Conservation (phyloP, 768 basidiomycete genomes). For the Cantharellus anzutake region DNA sequence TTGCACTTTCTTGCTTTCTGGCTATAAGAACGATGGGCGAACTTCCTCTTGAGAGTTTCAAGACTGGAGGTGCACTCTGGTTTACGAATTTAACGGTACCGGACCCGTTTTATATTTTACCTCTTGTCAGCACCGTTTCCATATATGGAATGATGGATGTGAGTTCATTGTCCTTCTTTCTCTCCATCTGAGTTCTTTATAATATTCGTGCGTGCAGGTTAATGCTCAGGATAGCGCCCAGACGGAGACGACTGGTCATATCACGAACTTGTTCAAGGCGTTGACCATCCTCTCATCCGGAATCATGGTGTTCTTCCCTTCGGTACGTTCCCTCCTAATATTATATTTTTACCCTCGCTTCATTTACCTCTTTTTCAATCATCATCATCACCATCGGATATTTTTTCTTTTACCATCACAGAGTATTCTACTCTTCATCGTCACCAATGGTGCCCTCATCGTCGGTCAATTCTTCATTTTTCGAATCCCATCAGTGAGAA, state of each 20-base stretch:
- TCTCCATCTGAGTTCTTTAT: not conserved
- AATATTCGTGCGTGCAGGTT: conserved; percentile 15
- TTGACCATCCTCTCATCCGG: conserved; percentile 33
- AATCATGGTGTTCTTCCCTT: conserved; percentile 39
- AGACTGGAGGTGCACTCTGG: conserved; percentile 52
- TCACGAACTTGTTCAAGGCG: conserved; percentile 46
- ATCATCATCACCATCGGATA: too few relatives aligned
- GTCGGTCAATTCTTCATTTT: conserved; percentile 32
- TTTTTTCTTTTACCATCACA: conserved; percentile 11
- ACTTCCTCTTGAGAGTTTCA: conserved; percentile 54
- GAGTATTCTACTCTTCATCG: conserved; percentile 42
- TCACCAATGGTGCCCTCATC: conserved; percentile 31
- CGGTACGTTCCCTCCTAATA: conserved; percentile 28
- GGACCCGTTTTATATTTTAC: conserved; percentile 65
- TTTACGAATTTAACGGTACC: conserved; percentile 57
- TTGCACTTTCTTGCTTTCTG: conserved; percentile 71
- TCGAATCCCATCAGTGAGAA: conserved; percentile 25
- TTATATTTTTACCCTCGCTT: not conserved
- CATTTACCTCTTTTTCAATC: not conserved
- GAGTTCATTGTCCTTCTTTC: conserved; percentile 12
- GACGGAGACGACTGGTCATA: conserved; percentile 36
- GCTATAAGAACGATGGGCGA: conserved; percentile 52
- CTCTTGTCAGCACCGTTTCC: conserved; percentile 32
- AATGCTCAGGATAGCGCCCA: conserved; percentile 32
- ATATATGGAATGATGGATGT: conserved; percentile 59